Evolutionary conservation across 2,329 filamentous ascomycete genomes (phyloP).

Genomic region (Akanthomyces lecanii): DNA sequence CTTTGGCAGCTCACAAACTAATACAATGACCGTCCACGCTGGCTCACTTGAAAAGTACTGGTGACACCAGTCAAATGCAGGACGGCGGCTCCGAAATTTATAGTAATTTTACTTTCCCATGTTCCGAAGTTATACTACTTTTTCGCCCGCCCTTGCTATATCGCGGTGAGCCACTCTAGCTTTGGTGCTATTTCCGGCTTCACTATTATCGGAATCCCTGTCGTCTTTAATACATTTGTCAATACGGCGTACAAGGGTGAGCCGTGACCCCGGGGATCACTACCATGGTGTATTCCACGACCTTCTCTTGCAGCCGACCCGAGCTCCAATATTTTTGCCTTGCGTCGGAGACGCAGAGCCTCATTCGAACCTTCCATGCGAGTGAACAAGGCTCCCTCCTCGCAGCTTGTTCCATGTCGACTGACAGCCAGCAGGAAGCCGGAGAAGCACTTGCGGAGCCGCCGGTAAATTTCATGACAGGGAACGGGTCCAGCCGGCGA

Average conservation of each 20-base stretch:
- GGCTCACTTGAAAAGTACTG: not conserved
- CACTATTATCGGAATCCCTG: not conserved
- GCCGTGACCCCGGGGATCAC: not conserved
- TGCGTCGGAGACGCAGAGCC: not conserved
- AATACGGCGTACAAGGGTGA: not conserved
- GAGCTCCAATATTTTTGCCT: not conserved
- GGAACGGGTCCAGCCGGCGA: not conserved
- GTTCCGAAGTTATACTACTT: no score
- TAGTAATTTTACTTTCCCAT: no score
- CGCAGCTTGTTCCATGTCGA: not conserved
- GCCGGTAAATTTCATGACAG: not conserved
- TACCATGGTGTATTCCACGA: no score
- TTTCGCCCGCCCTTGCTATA: no score
- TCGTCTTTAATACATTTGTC: not conserved
- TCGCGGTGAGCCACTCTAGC: no score
- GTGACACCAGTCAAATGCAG: not conserved
- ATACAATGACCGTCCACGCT: not conserved
- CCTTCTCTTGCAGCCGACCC: not conserved
- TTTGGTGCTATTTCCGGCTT: no score
- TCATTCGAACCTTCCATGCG: not conserved
- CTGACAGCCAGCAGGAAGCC: not conserved
- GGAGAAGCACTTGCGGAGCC: not conserved
- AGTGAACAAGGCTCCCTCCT: not conserved
- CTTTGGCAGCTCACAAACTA: not conserved
- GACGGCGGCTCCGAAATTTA: not conserved